Base-by-base conservation (phyloP, 106 monocot genomes). In the Dendrobium officinale region DNA sequence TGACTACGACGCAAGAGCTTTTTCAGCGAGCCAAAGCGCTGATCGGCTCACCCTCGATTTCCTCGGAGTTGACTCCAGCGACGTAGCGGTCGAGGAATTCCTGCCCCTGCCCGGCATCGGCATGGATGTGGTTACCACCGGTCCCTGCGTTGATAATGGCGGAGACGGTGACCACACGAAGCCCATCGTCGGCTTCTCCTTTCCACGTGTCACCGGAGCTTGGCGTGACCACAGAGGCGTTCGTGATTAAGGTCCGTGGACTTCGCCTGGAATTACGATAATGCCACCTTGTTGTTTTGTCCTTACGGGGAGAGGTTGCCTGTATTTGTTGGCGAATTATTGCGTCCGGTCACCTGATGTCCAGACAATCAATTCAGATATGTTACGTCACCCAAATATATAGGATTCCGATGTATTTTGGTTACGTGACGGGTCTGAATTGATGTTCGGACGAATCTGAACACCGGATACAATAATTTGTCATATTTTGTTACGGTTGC, bases 61-160 rank as follows among this genome's bases (percentile, higher is more conserved):
- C 81, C 81, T 81, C 11, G 81, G 55, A 33, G 81, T 4, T 9
- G 55, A 11, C 51, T 2, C 77, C 55, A 1, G 76, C 76, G 76
- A 76, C 20, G 16, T 42, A 7, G 29, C 26, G 10, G 77, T n/a
- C 42, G 54, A 77, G 24, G 55, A 77, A 27, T 51, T 77, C 16
- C 49, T 37, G 22, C 54, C 51, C 6, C 17, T 55, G 9, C 27
- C 55, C 55, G 44, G 27, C 77, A 55, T 55, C 33, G 55, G 27
- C 24, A 24, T 27, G 31, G 77, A 55, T 77, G 51, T 6, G 31
- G 55, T 55, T 17, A 77, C 54, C 77, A 5, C 44, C 55, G 4
- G 43, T 22, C 13, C 3, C 1, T 51, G 33, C 2, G 70, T 37
- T 33, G 15, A 26, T 70, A 33, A 10, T 44, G n/a, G 75, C 0